Evolutionary conservation across 176 grass and related monocot genomes (phyloP), one percentile per base, ranked within the genome.

Genomic region (Chloris gayana): DNA sequence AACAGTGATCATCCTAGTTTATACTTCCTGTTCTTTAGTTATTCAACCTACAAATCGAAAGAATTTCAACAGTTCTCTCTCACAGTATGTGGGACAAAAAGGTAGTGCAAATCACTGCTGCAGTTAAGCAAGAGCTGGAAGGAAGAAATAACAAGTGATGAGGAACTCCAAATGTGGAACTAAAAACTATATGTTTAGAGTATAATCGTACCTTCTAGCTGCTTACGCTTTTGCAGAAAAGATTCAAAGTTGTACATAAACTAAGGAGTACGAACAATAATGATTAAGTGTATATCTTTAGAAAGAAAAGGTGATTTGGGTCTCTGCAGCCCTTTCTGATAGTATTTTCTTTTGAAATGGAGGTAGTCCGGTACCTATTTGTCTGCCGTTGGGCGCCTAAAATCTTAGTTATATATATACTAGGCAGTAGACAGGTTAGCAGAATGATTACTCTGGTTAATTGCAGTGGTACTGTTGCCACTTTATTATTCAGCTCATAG

Each of bases 241-340:
- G 57, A 89, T 85, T 83, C 72, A 77, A 81, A 81, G 58, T 15
- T 71, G 71, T 65, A 12, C 63, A 70, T 76, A 89, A 85, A 76
- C 47, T 81, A 85, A 85, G 51, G 61, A 13, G 25, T 14, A 29
- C 25, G 53, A 45, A 37, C 62, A 63, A 32, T 53, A 88, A 85
- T 75, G 64, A 89, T 50, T 50, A 76, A 63, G 64, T 64, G 80
- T 63, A 76, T 70, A 67, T 70, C 63, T 3, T 69, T 51, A 54
- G 42, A 80, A 72, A 83, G 38, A 51, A 84, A 83, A 88, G 56
- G 11, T 14, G 60, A 49, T 73, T 4, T 12, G 5, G 81, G 53
- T 33, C 53, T 39, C 64, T 29, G 35, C 10, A 79, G 22, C 32
- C 14, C 45, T 79, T 26, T 27, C 34, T 31, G 3, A 47, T 4